A percentile compares a stretch with the other conserved stretches of the same genome.
Conservation (phyloP, 352 stramenopile genomes). For the Globisporangium abappressorium region DNA sequence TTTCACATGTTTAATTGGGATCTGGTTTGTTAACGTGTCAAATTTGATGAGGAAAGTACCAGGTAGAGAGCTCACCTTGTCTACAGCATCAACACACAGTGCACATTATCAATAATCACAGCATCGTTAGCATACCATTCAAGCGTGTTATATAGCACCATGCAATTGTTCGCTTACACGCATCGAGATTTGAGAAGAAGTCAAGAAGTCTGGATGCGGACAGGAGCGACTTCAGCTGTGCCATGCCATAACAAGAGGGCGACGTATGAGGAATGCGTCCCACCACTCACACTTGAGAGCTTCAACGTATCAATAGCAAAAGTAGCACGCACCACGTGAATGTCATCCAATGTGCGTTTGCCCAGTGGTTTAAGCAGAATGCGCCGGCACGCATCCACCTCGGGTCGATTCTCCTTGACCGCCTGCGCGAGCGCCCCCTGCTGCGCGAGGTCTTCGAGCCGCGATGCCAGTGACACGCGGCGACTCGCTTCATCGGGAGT, state of each 20-base stretch:
- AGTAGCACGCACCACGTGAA: conserved; percentile 44
- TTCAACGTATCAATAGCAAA: neutral
- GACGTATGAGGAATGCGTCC: neutral
- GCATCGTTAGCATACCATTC: conserved; percentile 5
- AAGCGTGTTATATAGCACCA: neutral
- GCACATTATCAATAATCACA: neutral
- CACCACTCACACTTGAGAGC: neutral
- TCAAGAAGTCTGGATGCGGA: conserved; percentile 69
- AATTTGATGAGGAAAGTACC: neutral
- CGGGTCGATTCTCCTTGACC: conserved; percentile 42
- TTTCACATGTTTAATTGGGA: neutral
- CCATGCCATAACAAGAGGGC: neutral
- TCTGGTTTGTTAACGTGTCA: neutral
- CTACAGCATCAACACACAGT: conserved; percentile 10
- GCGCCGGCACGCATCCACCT: conserved; percentile 48
- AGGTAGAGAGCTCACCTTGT: conserved; percentile 27
- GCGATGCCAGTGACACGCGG: conserved; percentile 45
- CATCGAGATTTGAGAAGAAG: conserved; percentile 79
- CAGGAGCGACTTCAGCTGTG: conserved; percentile 74
- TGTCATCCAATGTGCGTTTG: conserved; percentile 65
- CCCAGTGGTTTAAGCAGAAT: conserved; percentile 54
- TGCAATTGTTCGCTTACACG: conserved; percentile 35
- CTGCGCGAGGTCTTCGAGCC: conserved; percentile 37
- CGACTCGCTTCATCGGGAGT: conserved; percentile 11
- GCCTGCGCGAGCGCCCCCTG: conserved; percentile 38